Evolutionary conservation across 257 asterid genomes (phyloP), one percentile per base, ranked within the genome.

Genomic region (Solanum clarkiae): DNA sequence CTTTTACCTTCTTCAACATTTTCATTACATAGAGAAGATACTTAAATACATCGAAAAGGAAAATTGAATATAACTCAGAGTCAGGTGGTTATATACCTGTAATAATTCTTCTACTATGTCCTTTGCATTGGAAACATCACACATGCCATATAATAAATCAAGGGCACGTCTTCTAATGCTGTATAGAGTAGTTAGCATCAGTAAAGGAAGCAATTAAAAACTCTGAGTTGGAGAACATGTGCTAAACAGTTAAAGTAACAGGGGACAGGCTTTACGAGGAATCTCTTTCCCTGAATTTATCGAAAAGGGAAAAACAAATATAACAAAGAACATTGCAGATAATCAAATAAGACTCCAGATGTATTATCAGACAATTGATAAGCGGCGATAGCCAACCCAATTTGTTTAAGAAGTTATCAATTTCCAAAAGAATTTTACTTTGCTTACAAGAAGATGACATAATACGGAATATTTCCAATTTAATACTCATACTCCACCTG

Each of bases 131-230:
- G 99, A 94, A 89, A 95, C 97, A 88, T 95, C 99, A 87, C 99
- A 95, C 99, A 95, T 95, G 87, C 99, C 99, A 89, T 95, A 95
- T 29, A 95, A 91, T 93, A 95, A 91, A 91, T 95, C 99, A 88
- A 95, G 99, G 85, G 99, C 99, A 86, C 99, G 97, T 86, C 97
- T 93, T 79, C 99, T 91, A 60, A 95, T 95, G 90, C 98, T 94
- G 94, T 91, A 71, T 0, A 80, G 84, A 59, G 80, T 55, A 72
- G 82, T 70, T 80, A 86, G 68, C 36, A 79, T 86, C 85, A 90
- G 80, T 84, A 84, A 51, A 20, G 44, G 53, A 36, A 69, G 69
- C 55, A 53, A 36, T 26, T 40, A 42, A 79, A 79, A 8, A 24
- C 83, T 22, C 83, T 22, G 82, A 10, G 45, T 79, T 26, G 17